phyloP scores from a whole-genome alignment of 345 rosid species.

The Rhizophora mangle region DNA sequence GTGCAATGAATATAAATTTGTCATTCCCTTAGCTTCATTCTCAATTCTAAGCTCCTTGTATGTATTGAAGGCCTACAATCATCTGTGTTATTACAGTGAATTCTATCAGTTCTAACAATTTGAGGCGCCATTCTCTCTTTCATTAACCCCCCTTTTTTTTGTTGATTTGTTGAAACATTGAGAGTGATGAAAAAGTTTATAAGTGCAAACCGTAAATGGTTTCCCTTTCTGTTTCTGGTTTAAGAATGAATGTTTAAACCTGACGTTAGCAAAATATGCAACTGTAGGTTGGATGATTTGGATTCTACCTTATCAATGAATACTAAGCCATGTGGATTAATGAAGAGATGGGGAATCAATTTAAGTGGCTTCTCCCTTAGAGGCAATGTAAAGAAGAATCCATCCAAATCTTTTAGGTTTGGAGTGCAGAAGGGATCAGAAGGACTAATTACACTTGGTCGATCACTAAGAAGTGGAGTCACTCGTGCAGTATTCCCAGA shows the following conservation, averaged over 20 bases:
- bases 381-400: conserved; percentile 35
- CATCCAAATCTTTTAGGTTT: conserved; percentile 49
- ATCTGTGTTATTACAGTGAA: too few relatives aligned
- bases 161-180: not conserved
- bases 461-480: conserved; percentile 47
- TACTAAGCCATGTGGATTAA: conserved; percentile 28
- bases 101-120: not conserved
- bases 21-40: not conserved
- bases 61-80: too few relatives aligned
- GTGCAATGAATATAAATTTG: conserved; percentile 23
- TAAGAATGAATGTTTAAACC: not conserved
- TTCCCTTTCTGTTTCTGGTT: not conserved
- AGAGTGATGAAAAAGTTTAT: too few relatives aligned
- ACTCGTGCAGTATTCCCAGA: conserved; percentile 69
- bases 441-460: conserved; percentile 54
- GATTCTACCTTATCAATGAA: conserved; percentile 55
- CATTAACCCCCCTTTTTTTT: not conserved
- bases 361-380: conserved; percentile 30
- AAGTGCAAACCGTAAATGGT: not conserved
- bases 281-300: conserved; percentile 64
- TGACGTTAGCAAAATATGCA: conserved; percentile 9
- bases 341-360: conserved; percentile 41
- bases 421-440: conserved; percentile 62
- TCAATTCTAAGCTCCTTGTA: not conserved
- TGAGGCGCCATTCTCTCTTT: not conserved